Evolutionary conservation across 495 filamentous ascomycete genomes (phyloP), one percentile per base, ranked within the genome.

Genomic region (Penicillium mononematosum): DNA sequence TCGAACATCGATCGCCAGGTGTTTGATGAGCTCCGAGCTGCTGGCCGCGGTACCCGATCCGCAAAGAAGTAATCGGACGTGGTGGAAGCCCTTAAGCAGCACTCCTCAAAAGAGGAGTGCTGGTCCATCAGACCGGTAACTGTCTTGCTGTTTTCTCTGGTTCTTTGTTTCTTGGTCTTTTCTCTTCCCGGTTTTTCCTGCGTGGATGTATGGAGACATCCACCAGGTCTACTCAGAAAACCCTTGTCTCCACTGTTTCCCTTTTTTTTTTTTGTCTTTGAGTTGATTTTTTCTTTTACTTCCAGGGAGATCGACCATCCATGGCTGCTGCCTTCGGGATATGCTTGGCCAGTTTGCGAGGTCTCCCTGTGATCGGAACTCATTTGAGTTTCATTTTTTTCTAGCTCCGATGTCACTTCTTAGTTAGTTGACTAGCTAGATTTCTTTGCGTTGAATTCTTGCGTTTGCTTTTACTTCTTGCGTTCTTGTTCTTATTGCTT

Each of bases 161-260:
- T 31, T 22, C 17, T 53, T 53, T 36, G 14, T 3, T 25, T 4
- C 19, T 0, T 29, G 42, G 6, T 45, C 1, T 47, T 45, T 24
- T 39, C 11, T 5, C 6, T 19, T 31, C 20, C n/a, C 8, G 20
- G 31, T 5, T 36, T 25, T n/a, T n/a, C 8, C 52, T 44, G 50
- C 11, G 17, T 38, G 32, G 47, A 38, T 50, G 31, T 50, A 50
- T 38, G 47, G 47, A 50, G 47, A 38, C 31, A 5, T 50, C 47
- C 32, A 50, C 7, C 32, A 25, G 32, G 12, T 50, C 11, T 17
- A 16, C 24, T 7, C 4, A 16, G 16, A 22, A 24, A 22, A 24
- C 19, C 17, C 14, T 50, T 34, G 47, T 50, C 31, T 50, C 47
- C 29, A 3, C 4, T 25, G 5, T 8, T n/a, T 38, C n/a, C n/a